Percentiles rank a stretch among this genome's conserved stretches.
Conservation (phyloP, 805 yeast genomes). For the Lachancea lanzarotensis region DNA sequence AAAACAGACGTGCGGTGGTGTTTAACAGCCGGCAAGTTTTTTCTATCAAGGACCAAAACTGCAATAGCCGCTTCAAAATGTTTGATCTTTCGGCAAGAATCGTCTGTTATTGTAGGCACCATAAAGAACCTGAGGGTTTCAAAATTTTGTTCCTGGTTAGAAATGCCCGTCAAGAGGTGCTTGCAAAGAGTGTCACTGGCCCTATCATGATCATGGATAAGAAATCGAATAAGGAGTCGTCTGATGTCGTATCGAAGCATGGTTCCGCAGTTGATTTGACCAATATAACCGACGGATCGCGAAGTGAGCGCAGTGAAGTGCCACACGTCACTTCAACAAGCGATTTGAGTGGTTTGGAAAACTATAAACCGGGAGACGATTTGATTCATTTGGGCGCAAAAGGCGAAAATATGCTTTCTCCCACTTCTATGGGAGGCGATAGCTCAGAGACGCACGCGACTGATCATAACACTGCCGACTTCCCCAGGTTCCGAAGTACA, state of each 20-base stretch:
- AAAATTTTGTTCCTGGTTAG: conserved; percentile 61
- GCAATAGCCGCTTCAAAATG: conserved; percentile 26
- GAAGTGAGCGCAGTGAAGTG: conserved; percentile 7
- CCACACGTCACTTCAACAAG: conserved; percentile 9
- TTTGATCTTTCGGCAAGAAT: conserved; percentile 62
- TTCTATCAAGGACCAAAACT: conserved; percentile 33
- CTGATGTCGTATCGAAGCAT: conserved; percentile 14
- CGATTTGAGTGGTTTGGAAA: conserved; percentile 10
- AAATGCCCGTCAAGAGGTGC: conserved; percentile 51
- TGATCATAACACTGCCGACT: conserved; percentile 4
- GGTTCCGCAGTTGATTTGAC: conserved; percentile 15
- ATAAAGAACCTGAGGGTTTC: conserved; percentile 82
- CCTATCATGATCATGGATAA: conserved; percentile 92
- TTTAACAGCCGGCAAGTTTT: conserved; percentile 88
- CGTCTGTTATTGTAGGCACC: conserved; percentile 95
- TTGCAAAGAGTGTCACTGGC: conserved; percentile 66
- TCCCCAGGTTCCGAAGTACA: background rate
- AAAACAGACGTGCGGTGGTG: conserved; percentile 75
- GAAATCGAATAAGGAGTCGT: conserved; percentile 37
- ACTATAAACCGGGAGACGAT: background rate
- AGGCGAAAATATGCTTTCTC: conserved; percentile 41
- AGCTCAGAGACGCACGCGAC: conserved; percentile 42
- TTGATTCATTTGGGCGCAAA: conserved; percentile 5
- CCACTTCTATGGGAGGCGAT: conserved; percentile 57
- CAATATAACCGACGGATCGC: conserved; percentile 6